Base-by-base conservation (phyloP, 768 basidiomycete genomes). In the Holtermanniella nyarrowii region DNA sequence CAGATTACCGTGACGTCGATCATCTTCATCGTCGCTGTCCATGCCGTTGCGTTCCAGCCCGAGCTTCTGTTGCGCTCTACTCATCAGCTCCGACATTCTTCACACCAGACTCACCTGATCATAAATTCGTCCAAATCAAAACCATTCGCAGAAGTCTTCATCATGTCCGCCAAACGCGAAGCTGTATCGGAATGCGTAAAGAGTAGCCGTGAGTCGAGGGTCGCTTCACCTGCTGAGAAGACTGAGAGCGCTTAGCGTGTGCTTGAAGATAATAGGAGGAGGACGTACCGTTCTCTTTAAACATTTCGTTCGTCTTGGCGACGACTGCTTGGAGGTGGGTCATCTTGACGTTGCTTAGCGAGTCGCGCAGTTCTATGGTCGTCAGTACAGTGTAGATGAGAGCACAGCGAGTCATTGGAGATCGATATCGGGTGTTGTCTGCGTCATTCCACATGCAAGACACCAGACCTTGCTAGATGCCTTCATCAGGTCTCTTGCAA, bases 101-200 rank as follows among this genome's bases (percentile, higher is more conserved):
- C n/a, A n/a, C n/a, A n/a, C n/a, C n/a, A n/a, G n/a, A 53, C 74
- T 26, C 77, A 62, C 60, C 55, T 51, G 3, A 58, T 44, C 4
- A 99, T 75, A 60, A 91, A 96, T 50, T 96, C 90, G 58, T 93
- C 88, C 39, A 86, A 75, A 64, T 99, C 93, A 64, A 97, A 99
- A 13, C 84, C 82, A 49, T 86, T 85, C 0, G 80, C 80, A 48
- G 86, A 88, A 0, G 87, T 81, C 69, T 87, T 89, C 81, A 93
- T 83, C 25, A 82, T 82, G 25, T 87, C 85, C n/a, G 90, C 90
- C 66, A 91, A 84, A 59, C 83, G 82, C 1, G 86, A 83, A 42
- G 84, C 81, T 60, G 88, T 80, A 54, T 80, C 83, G 2, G 87
- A 83, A 11, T 84, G 81, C 65, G 81, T 79, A 1, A 85, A 72